These are phyloP conservation scores for Musa acuminata DNA, from an alignment of 176 grass and related monocot species.

Conservation along the genomic window DNA sequence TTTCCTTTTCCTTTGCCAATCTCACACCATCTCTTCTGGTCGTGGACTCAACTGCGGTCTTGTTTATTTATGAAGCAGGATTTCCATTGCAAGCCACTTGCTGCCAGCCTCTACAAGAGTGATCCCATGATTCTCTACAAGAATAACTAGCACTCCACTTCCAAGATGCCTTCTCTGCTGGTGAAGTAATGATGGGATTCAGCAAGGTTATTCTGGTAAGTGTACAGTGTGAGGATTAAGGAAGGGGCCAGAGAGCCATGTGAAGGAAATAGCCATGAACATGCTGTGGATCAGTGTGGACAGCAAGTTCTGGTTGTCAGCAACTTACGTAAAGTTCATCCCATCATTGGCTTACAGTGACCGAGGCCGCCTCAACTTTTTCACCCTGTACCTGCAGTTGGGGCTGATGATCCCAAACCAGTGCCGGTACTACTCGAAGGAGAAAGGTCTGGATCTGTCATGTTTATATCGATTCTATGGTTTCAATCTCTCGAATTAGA, in stretches of 20 bases:
- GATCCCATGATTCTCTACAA: background rate
- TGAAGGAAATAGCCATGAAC: slow-evolving; percentile 9
- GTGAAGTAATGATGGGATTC: background rate
- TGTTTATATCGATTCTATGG: background rate
- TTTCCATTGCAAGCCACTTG: background rate
- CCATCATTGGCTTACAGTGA: slow-evolving; percentile 5
- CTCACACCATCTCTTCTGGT: background rate
- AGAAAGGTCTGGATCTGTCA: background rate
- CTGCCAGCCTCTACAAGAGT: background rate
- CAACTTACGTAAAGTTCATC: background rate
- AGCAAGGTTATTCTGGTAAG: background rate
- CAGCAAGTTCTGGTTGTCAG: slow-evolving; percentile 4
- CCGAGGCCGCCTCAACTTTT: background rate
- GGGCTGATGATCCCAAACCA: background rate
- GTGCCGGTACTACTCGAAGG: background rate
- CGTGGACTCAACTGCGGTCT: too few species aligned
- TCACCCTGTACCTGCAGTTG: background rate
- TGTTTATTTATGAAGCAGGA: background rate
- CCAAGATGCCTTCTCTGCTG: background rate
- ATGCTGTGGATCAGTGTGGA: background rate
- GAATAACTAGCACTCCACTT: background rate
- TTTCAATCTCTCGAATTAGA: background rate
- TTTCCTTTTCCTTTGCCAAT: background rate
- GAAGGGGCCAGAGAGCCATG: slow-evolving; percentile 3
- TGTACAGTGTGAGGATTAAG: background rate